phyloP scores from a whole-genome alignment of 352 stramenopile genomes.

The Phytopythium ostracodes region DNA sequence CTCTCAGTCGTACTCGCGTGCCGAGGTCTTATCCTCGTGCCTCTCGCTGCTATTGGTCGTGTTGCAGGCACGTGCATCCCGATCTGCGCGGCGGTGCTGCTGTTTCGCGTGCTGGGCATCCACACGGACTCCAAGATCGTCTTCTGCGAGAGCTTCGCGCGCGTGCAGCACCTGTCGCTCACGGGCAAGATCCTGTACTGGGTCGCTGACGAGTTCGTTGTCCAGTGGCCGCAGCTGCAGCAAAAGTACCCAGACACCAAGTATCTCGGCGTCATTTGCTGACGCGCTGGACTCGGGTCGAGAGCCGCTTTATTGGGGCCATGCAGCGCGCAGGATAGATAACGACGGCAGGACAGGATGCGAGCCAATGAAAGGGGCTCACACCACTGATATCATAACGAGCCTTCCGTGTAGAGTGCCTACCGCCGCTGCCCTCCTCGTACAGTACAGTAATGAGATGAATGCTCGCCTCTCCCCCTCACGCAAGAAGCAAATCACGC shows the following conservation, averaged over 20 bases:
- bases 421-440: too few species aligned
- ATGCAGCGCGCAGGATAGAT: neutral
- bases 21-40: neutral
- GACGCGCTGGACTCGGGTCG: conserved; percentile 13
- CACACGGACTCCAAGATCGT: conserved; percentile 74
- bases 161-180: conserved; percentile 90
- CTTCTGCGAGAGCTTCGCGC: conserved; percentile 94
- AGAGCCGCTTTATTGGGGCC: neutral
- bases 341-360: neutral
- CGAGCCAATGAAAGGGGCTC: neutral
- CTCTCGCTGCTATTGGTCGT: neutral
- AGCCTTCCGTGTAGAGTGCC: too few species aligned
- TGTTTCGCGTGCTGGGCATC: conserved; percentile 80
- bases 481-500: conserved; percentile 2
- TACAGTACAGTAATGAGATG: too few species aligned
- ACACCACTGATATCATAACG: too few species aligned
- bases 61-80: conserved; percentile 90
- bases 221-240: conserved; percentile 92
- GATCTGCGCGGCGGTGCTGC: conserved; percentile 81
- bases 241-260: conserved; percentile 73
- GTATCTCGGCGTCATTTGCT: conserved; percentile 89
- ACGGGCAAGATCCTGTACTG: conserved; percentile 93
- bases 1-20: neutral
- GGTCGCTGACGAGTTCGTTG: conserved; percentile 91
- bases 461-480: neutral